Conservation (phyloP, 495 filamentous ascomycete genomes). For the Annulohypoxylon nitens region DNA sequence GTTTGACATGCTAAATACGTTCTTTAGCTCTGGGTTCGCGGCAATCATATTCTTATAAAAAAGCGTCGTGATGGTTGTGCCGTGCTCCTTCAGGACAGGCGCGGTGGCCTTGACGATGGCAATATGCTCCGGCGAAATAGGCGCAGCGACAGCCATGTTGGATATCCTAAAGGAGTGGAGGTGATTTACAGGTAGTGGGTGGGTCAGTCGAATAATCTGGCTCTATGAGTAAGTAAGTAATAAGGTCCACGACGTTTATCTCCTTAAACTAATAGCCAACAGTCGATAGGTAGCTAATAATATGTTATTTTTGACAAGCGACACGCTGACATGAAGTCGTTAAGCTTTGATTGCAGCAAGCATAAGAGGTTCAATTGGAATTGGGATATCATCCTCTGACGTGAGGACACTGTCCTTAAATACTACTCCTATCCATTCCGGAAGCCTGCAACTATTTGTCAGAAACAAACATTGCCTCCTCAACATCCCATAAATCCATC, state of each 20-base stretch:
- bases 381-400: background rate
- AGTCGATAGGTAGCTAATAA: too few species aligned
- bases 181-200: background rate
- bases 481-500: conserved; percentile 28
- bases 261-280: background rate
- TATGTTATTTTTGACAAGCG: background rate
- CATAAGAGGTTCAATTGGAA: background rate
- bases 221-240: background rate
- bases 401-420: conserved; percentile 27
- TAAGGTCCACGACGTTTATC: background rate
- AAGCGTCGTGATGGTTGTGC: conserved; percentile 71
- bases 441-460: background rate
- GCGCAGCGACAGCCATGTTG: conserved; percentile 47
- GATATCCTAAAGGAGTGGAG: background rate
- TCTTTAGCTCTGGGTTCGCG: conserved; percentile 71
- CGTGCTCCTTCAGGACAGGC: conserved; percentile 74
- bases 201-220: background rate
- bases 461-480: background rate
- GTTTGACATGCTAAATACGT: conserved; percentile 76
- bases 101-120: conserved; percentile 70
- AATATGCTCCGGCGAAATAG: conserved; percentile 59
- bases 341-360: conserved; percentile 11
- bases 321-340: background rate
- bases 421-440: conserved; percentile 17
- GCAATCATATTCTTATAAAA: conserved; percentile 78